Conservation (phyloP, 2,329 filamentous ascomycete species). For the Lasiodiplodia sp. region DNA sequence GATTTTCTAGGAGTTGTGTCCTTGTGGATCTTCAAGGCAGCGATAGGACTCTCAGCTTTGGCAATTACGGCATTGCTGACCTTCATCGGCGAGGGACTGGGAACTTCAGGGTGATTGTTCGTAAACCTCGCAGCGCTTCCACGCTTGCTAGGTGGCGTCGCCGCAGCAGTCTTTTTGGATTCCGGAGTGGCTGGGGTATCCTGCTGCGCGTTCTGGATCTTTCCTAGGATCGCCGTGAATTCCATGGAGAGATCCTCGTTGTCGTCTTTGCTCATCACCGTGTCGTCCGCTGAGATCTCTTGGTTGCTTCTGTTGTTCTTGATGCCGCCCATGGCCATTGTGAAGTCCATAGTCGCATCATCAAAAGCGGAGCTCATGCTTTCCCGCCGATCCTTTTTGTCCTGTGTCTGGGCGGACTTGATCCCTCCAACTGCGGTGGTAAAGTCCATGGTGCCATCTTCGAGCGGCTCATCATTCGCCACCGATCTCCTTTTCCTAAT, state of each 20-base stretch:
- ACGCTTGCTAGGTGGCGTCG: slow-evolving; percentile 29
- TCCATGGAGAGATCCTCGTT: slow-evolving; percentile 62
- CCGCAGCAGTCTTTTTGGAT: slow-evolving; percentile 6
- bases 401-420: slow-evolving; percentile 33
- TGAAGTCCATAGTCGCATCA: slow-evolving; percentile 51
- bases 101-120: slow-evolving; percentile 27
- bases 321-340: slow-evolving; percentile 47
- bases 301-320: slow-evolving; percentile 32
- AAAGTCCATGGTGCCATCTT: slow-evolving; percentile 52
- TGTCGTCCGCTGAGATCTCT: slow-evolving; percentile 1
- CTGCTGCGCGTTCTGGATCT: slow-evolving; percentile 43
- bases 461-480: slow-evolving; percentile 43
- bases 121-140: slow-evolving; percentile 30
- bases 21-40: slow-evolving; percentile 36
- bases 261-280: slow-evolving; percentile 34
- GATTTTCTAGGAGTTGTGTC: slow-evolving; percentile 35
- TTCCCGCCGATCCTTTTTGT: slow-evolving; percentile 32
- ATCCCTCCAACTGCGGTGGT: slow-evolving; percentile 49
- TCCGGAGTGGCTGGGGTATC: slow-evolving; percentile 34
- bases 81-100: slow-evolving; percentile 29
- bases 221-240: slow-evolving; percentile 57
- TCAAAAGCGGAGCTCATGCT: slow-evolving; percentile 40
- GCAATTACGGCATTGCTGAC: slow-evolving; percentile 19
- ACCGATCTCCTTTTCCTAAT: slow-evolving; percentile 49
- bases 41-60: slow-evolving; percentile 12